phyloP scores from a whole-genome alignment of 1,284 basidiomycete species.

The Boletus hoseneyae region DNA sequence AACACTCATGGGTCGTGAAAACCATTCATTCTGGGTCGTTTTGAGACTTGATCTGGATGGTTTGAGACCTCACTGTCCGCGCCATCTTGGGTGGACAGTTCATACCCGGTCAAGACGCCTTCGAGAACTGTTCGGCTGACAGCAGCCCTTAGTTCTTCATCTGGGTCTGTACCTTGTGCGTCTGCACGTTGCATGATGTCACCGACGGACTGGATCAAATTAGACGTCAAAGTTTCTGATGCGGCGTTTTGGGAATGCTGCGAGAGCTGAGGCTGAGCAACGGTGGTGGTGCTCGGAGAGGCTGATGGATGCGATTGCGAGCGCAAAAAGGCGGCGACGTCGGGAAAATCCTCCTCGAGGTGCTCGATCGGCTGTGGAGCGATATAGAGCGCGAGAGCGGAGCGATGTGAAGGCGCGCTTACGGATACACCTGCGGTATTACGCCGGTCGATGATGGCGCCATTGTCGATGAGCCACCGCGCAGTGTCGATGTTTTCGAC shows the following conservation, averaged over 20 bases:
- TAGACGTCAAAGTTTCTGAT: constrained; percentile 66
- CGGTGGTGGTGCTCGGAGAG: constrained; percentile 15
- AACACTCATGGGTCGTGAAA: constrained; percentile 10
- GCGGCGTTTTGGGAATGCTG: constrained; percentile 67
- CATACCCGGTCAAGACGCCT: constrained; percentile 57
- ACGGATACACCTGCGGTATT: constrained; percentile 81
- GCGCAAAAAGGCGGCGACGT: constrained; percentile 69
- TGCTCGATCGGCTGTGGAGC: constrained; percentile 64
- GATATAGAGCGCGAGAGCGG: constrained; percentile 5
- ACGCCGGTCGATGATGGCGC: constrained; percentile 60
- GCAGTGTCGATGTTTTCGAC: constrained; percentile 82
- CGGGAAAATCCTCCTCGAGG: constrained; percentile 77
- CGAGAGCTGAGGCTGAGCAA: constrained; percentile 42
- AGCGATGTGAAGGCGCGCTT: constrained; percentile 27
- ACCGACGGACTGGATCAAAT: constrained; percentile 63
- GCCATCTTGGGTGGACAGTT: constrained; percentile 37
- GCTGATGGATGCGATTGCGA: constrained; percentile 36
- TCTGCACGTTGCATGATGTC: constrained; percentile 66
- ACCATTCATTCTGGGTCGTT: constrained; percentile 31
- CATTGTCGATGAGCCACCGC: constrained; percentile 73
- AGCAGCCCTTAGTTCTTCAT: constrained; percentile 52
- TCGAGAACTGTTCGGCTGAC: constrained; percentile 61
- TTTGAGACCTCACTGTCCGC: constrained; percentile 15
- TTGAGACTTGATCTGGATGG: constrained; percentile 16
- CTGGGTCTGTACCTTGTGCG: constrained; percentile 58